These are phyloP conservation scores for Globisporangium yorkense DNA, from an alignment of 352 stramenopile species.

Conservation along the genomic window DNA sequence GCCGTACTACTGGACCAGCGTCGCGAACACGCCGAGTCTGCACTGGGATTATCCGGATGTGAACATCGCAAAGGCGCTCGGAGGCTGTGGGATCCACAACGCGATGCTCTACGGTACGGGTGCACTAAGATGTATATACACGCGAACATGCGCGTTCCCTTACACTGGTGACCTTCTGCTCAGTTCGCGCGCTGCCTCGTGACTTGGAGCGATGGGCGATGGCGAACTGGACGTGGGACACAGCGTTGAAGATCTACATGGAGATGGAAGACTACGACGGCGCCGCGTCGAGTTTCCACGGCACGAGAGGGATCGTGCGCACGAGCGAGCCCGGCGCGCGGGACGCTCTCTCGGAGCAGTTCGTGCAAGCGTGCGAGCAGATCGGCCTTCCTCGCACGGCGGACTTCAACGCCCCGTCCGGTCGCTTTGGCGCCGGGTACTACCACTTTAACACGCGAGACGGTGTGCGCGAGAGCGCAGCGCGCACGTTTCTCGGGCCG, in stretches of 20 bases:
- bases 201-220: conserved; percentile 81
- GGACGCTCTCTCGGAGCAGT: conserved; percentile 33
- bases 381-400: conserved; percentile 45
- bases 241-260: conserved; percentile 66
- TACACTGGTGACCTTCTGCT: conserved; percentile 4
- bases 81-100: conserved; percentile 88
- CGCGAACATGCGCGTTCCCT: background rate
- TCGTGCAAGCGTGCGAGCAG: conserved; percentile 45
- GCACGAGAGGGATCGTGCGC: conserved; percentile 41
- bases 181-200: conserved; percentile 54
- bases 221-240: conserved; percentile 66
- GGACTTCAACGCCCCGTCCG: conserved; percentile 82
- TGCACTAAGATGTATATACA: background rate
- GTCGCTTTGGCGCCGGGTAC: conserved; percentile 61
- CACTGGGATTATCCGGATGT: conserved; percentile 80
- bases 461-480: conserved; percentile 78
- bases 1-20: conserved; percentile 80
- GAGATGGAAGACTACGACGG: conserved; percentile 70
- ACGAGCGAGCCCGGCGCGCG: conserved; percentile 36
- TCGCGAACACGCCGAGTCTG: conserved; percentile 55
- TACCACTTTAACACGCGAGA: conserved; percentile 88
- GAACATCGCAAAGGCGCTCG: conserved; percentile 80
- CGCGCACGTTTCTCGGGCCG: conserved; percentile 59
- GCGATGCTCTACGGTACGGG: conserved; percentile 85
- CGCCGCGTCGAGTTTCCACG: conserved; percentile 46